Base-by-base conservation (phyloP, 2,329 filamentous ascomycete species). In the Fusarium pilosicola region DNA sequence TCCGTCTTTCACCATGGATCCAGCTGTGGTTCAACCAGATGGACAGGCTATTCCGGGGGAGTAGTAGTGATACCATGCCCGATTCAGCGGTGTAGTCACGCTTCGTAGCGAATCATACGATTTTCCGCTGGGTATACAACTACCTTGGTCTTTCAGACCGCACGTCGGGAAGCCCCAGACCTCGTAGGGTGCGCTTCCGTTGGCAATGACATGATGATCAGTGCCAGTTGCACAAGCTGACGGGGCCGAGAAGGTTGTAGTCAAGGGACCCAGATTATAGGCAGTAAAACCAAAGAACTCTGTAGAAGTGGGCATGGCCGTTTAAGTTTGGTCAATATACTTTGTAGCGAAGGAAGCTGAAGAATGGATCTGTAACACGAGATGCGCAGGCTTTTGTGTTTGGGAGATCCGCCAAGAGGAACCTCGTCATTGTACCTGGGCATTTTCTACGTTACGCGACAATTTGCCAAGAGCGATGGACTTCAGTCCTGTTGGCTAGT, bases 211-310 rank as follows among this genome's bases (percentile, higher is more conserved):
- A 8, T 38, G 20, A 10, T 67, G 1, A 5, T 66, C 55, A 0
- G 18, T 41, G 2, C 7, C 55, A 5, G 64, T 67, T 17, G 51
- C 44, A 39, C 64, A 67, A 7, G 64, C 48, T 1, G 44, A 26
- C 2, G 64, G 62, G 15, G 62, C 62, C 1, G 51, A 36, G 4
- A 36, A 66, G 1, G 51, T 60, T 3, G 64, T 67, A 6, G 64
- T 67, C 3, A 67, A 12, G 2, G 62, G 38, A 2, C 64, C 64
- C 7, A 60, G 11, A 1, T 67, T 67, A 8, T 60, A 17, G 26
- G 52, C 62, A 5, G 30, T 28, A 1, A 24, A 22, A 13, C 64
- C 62, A n/a, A 67, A 67, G 13, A 59, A 67, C 12, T 39, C 62
- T 9, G 64, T 67, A 4, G 38, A 32, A 17, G 64, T 66, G 17